Evolutionary conservation across 2,329 filamentous ascomycete species (phyloP), one percentile per base, ranked within the genome.

Genomic region (Fusarium xylarioides): DNA sequence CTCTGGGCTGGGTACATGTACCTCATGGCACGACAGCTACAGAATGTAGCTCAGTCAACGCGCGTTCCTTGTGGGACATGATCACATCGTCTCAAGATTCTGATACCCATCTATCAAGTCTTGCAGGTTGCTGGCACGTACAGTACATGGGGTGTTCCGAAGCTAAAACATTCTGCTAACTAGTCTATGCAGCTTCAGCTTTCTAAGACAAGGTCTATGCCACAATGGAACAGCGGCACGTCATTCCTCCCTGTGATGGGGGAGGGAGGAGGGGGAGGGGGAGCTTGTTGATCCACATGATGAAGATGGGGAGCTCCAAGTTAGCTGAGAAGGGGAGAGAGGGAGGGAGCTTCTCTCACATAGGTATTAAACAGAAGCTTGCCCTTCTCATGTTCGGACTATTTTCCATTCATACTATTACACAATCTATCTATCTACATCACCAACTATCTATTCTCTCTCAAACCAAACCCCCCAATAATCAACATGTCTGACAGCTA

Each of bases 401-500:
- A 53, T 18, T 66, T 37, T 26, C 21, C 58, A 47, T 26, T 40
- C 59, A 61, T 53, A 37, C 57, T 57, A 44, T 61, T 15, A n/a
- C 30, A 64, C 44, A 35, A 66, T 53, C 57, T 47, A 26, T 30
- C 58, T 21, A 37, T 53, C 50, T 53, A 38, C 30, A 23, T n/a
- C 38, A 43, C 12, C 40, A 35, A 18, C 38, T 37, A 35, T 50
- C 55, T 47, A 60, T 55, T 53, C 18, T 44, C 40, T 28, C 47
- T 57, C 21, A 32, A 61, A 56, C 28, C n/a, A n/a, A 58, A 42
- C 19, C 21, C 19, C 19, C n/a, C 55, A 58, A 67, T 47, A 38
- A 53, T 71, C 75, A 83, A 38, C 61, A 85, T 87, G 86, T 87
- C 85, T 83, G 86, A 84, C 82, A 80, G 81, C 77, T 82, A 85